A percentile compares a stretch with the other conserved stretches of the same genome.
Evolutionary conservation across 257 asterid species (phyloP).

Genomic region (Osmanthus fragrans): DNA sequence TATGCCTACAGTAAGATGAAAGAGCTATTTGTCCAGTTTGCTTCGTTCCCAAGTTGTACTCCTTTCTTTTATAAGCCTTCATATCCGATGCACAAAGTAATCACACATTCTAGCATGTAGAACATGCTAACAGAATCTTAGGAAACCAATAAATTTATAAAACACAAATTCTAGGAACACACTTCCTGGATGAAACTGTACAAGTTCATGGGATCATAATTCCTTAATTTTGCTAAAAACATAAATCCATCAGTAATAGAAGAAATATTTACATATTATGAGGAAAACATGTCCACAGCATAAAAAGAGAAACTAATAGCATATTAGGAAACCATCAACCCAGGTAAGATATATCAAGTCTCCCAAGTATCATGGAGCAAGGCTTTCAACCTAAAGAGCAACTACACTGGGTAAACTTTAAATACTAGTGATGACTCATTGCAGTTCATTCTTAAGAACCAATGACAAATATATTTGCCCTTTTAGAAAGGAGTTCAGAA

Average conservation of each 20-base stretch:
- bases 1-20: conserved; percentile 1
- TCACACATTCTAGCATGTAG: neutral
- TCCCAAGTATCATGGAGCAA: neutral
- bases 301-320: neutral
- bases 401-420: neutral
- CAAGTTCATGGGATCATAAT: neutral
- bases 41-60: conserved; percentile 10
- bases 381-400: neutral
- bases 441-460: neutral
- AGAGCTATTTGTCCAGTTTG: conserved; percentile 5
- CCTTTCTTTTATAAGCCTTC: neutral
- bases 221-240: neutral
- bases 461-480: neutral
- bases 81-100: neutral
- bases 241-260: neutral
- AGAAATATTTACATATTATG: neutral
- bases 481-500: neutral
- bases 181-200: neutral
- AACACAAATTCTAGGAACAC: neutral
- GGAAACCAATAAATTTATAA: neutral
- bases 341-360: neutral
- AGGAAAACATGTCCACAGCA: neutral
- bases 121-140: neutral
- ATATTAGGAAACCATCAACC: neutral
- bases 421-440: neutral